Base-by-base conservation (phyloP, 1,284 basidiomycete species). In the Vanrija humicola region DNA sequence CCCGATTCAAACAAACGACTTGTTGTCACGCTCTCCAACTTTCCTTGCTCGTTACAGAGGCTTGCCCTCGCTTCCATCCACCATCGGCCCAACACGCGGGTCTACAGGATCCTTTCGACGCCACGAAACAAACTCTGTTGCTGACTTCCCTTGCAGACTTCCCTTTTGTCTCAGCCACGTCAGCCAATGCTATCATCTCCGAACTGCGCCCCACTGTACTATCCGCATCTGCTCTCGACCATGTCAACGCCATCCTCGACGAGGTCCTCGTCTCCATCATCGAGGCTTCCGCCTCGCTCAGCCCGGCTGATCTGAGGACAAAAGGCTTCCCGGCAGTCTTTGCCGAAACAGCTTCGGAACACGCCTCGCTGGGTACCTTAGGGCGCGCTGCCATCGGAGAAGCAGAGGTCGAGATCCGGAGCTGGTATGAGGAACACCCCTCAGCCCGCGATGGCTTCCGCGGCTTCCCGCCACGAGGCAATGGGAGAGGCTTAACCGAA, bases 351-450 rank as follows among this genome's bases (percentile, higher is more conserved):
- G 43, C 47, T 7, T 43, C 26, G 0, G 44, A 45, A 19, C 54
- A 55, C 15, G 70, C 68, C 3, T 66, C 65, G 26, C 55, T 68
- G 3, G 50, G 67, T 19, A 79, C 82, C 46, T 80, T 94, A 39
- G 91, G 90, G 29, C 90, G 93, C 75, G 88, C 91, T 68, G 90
- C 90, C 6, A 79, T 94, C n/a, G 79, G 90, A 43, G 92, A 95
- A 77, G 92, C 92, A 0, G 92, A 96, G 70, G 80, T 96, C 47
- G 92, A 95, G 77, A 76, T 94, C 47, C 82, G 88, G 66, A 87
- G 87, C 9, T 93, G 91, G 79, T 66, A 83, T 84, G 60, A 88
- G 81, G 46, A 79, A 76, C 43, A 70, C 74, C 47, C 75, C 69
- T 59, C 48, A 6, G 52, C 51, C 3, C 59, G 50, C 16, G 44